Evolutionary conservation across 805 yeast genomes (phyloP), one percentile per base, ranked within the genome.

Genomic region (Vanderwaltozyma verrucispora): DNA sequence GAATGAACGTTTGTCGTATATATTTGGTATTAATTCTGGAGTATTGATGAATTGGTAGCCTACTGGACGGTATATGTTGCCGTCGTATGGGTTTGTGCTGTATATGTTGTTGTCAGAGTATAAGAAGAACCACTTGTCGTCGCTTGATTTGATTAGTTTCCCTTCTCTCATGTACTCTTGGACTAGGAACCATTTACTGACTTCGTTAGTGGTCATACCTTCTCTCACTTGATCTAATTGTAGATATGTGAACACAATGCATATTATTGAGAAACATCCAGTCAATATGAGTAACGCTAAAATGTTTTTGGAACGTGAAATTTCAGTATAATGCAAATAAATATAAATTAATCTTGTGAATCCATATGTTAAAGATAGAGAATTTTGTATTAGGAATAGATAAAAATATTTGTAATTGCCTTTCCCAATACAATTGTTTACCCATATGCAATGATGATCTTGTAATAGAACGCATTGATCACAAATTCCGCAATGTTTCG

Each of bases 131-230:
- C 51, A 53, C 3, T 30, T 26, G 16, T 45, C 45, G 20, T 38
- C 20, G 2, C 16, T 13, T 15, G 47, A 44, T 28, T 38, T 40
- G 3, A 51, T 56, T 3, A 76, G 52, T 21, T 47, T 51, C 1
- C 68, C 68, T 11, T 65, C 63, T 9, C 63, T 48, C 35, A 73
- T 56, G 40, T 75, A 62, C 34, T 71, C 69, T 38, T 76, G 76
- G 12, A 83, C 65, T 3, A 68, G 74, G 15, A 63, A 71, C 94
- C 94, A 83, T 51, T 83, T 83, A 35, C 67, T 75, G 14, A 72
- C 62, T 56, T 83, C 94, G 49, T 79, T 80, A 4, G 88, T 79
- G 11, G 92, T 81, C 54, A 77, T 77, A 0, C 94, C 94, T 30
- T 71, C 65, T 44, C 67, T 69, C 2, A 81, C 60, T 44, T 73